Evolutionary conservation across 2,329 filamentous ascomycete genomes (phyloP).

Genomic region (Oidium heveae): DNA sequence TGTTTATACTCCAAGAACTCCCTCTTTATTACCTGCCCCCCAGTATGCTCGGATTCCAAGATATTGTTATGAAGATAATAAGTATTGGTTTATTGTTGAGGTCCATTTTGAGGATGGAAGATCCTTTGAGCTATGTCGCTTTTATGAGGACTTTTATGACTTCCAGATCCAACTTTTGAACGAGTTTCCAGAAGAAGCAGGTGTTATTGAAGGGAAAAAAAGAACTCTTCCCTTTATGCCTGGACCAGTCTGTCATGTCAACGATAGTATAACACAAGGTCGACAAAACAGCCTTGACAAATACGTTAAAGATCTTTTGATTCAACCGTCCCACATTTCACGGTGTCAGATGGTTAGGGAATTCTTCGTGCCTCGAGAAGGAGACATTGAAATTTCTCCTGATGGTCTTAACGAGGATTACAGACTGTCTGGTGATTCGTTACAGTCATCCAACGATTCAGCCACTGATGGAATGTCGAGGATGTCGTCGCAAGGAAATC

Average conservation of each 20-base stretch:
- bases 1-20: slow-evolving; percentile 18
- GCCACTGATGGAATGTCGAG: slow-evolving; percentile 32
- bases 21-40: slow-evolving; percentile 42
- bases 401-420: slow-evolving; percentile 41
- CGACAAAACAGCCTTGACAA: slow-evolving; percentile 80
- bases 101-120: slow-evolving; percentile 72
- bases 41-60: slow-evolving; percentile 65
- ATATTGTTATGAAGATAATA: slow-evolving; percentile 90
- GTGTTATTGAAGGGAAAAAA: slow-evolving; percentile 54
- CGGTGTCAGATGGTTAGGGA: slow-evolving; percentile 64
- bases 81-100: slow-evolving; percentile 97
- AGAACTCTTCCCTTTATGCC: slow-evolving; percentile 92
- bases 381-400: slow-evolving; percentile 80
- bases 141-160: slow-evolving; percentile 98
- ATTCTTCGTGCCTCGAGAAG: slow-evolving; percentile 72
- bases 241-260: slow-evolving; percentile 89
- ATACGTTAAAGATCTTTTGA: slow-evolving; percentile 78
- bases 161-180: slow-evolving; percentile 90
- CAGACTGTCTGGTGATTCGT: slow-evolving; percentile 44
- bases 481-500: slow-evolving; percentile 38
- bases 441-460: slow-evolving; percentile 38
- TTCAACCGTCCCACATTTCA: slow-evolving; percentile 63
- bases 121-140: slow-evolving; percentile 78
- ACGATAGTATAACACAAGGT: slow-evolving; percentile 88
- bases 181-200: slow-evolving; percentile 77